phyloP scores from a whole-genome alignment of 495 filamentous ascomycete species.

The Penicillium desertorum region DNA sequence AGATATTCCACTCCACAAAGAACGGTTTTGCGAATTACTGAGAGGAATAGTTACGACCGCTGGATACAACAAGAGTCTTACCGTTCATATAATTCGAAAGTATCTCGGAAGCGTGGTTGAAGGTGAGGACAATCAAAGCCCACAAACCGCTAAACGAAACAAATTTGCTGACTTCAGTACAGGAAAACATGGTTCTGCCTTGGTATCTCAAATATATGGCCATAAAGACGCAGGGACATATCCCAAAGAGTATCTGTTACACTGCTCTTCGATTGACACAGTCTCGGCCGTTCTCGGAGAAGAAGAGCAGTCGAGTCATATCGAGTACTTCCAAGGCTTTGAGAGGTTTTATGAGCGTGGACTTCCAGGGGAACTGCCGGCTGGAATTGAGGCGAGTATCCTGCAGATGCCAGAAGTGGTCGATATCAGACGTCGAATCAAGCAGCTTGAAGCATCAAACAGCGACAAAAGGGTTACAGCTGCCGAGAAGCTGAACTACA shows the following conservation, averaged over 20 bases:
- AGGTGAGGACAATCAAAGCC: slow-evolving; percentile 20
- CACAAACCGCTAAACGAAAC: slow-evolving; percentile 25
- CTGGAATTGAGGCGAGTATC: slow-evolving; percentile 19
- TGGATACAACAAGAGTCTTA: slow-evolving; percentile 14
- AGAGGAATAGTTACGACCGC: slow-evolving; percentile 16
- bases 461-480: slow-evolving; percentile 8
- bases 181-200: slow-evolving; percentile 21
- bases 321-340: slow-evolving; percentile 25
- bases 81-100: slow-evolving; percentile 18
- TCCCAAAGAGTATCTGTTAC: slow-evolving; percentile 20
- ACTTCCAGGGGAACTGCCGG: slow-evolving; percentile 19
- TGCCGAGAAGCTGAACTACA: slow-evolving; percentile 19
- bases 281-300: slow-evolving; percentile 23
- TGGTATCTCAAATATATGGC: slow-evolving; percentile 27
- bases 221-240: slow-evolving; percentile 24
- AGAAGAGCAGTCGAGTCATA: slow-evolving; percentile 22
- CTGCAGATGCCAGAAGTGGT: slow-evolving; percentile 17
- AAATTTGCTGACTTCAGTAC: slow-evolving; percentile 8
- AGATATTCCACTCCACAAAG: slow-evolving; percentile 17
- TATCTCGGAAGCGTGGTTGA: slow-evolving; percentile 18
- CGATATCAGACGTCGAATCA: slow-evolving; percentile 15
- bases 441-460: slow-evolving; percentile 9
- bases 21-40: slow-evolving; percentile 14
- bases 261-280: slow-evolving; percentile 22
- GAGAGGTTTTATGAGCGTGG: slow-evolving; percentile 21